Conservation (phyloP, 163 green algal genomes). For the Scenedesmus sp. region DNA sequence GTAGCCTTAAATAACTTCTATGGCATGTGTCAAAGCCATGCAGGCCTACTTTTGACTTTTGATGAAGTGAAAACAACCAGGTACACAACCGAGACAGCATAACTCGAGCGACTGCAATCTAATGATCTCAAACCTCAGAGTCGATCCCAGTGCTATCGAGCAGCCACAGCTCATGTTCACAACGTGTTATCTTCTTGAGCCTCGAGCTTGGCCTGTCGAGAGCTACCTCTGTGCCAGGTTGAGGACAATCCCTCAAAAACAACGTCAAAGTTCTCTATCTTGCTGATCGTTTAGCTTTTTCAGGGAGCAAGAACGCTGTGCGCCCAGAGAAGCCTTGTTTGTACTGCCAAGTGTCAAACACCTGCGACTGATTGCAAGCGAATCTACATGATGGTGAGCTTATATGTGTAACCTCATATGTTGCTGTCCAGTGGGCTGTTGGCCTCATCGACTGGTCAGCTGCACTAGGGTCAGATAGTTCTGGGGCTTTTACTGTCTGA, state of each 20-base stretch:
- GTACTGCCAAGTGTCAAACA: background rate
- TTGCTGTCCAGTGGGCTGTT: background rate
- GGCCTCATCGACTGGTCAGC: background rate
- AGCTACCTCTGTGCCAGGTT: background rate
- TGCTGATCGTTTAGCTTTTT: background rate
- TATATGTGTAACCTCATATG: too few species aligned
- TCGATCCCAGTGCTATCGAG: background rate
- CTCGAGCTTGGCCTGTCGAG: background rate
- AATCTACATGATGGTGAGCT: too few species aligned
- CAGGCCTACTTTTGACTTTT: background rate
- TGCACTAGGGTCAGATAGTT: background rate
- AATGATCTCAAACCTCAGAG: background rate
- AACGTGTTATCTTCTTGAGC: background rate
- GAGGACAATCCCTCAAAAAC: background rate
- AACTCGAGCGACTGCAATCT: background rate
- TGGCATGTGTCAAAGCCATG: background rate
- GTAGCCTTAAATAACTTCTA: background rate
- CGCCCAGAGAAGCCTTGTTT: background rate
- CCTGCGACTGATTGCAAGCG: background rate
- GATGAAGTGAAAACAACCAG: background rate
- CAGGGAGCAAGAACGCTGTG: background rate
- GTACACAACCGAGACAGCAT: background rate
- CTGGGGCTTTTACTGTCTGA: background rate
- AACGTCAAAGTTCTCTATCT: background rate
- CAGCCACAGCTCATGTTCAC: background rate